phyloP scores from a whole-genome alignment of 1,284 basidiomycete genomes.

The Phaffia rhodozyma region DNA sequence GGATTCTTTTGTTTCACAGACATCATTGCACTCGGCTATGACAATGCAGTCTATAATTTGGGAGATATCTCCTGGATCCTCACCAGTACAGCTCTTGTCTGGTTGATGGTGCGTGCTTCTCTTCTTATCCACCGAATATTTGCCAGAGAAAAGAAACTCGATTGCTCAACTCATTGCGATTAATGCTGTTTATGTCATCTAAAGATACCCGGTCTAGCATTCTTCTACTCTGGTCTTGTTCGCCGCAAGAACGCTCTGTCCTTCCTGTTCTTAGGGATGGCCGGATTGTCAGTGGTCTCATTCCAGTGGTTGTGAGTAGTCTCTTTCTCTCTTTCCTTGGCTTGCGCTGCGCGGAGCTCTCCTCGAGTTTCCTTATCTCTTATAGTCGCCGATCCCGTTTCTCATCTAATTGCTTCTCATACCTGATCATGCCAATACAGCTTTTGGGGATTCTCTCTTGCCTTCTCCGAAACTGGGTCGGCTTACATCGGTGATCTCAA shows the following conservation, averaged over 20 bases:
- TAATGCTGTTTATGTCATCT: background rate
- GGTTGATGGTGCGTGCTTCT: slow-evolving; percentile 1
- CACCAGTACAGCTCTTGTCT: slow-evolving; percentile 8
- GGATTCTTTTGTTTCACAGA: background rate
- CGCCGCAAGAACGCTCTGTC: slow-evolving; percentile 83
- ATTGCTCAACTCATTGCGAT: background rate
- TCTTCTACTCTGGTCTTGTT: slow-evolving; percentile 48
- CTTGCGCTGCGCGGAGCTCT: no score
- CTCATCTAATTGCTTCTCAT: no score
- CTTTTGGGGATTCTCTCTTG: slow-evolving; percentile 38
- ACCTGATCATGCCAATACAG: background rate
- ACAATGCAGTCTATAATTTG: slow-evolving; percentile 11
- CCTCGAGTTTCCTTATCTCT: no score
- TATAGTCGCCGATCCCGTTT: no score
- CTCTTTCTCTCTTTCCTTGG: background rate
- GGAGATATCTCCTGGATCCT: slow-evolving; percentile 18
- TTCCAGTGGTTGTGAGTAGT: slow-evolving; percentile 40
- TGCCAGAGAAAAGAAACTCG: background rate
- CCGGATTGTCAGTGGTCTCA: slow-evolving; percentile 58
- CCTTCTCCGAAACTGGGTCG: slow-evolving; percentile 37
- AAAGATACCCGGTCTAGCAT: slow-evolving; percentile 3
- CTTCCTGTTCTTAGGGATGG: slow-evolving; percentile 78
- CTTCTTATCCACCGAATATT: background rate
- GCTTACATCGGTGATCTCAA: slow-evolving; percentile 43
- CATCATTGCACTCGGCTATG: background rate